Evolutionary conservation across 495 filamentous ascomycete genomes (phyloP).

Genomic region (Beverwykella pulmonaria): DNA sequence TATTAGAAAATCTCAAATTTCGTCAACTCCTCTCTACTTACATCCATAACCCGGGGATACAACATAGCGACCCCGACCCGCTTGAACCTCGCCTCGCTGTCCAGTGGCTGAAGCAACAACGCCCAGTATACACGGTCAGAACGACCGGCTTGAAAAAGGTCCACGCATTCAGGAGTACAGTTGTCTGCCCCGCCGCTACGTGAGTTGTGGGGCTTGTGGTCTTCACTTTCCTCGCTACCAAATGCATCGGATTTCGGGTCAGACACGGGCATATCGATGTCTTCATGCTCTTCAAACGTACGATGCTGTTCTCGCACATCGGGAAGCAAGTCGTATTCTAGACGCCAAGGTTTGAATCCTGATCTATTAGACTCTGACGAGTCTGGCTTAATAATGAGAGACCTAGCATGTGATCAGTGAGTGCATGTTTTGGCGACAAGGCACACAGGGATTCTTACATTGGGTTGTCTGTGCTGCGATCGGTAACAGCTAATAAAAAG

Average conservation of each 20-base stretch:
- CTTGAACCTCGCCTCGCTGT: background rate
- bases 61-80: background rate
- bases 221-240: background rate
- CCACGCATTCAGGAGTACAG: background rate
- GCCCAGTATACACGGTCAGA: slow-evolving; percentile 5
- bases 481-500: background rate
- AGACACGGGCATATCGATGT: background rate
- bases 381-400: background rate
- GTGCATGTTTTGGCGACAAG: no score
- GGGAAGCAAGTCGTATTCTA: no score
- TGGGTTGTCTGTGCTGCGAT: background rate
- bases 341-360: background rate
- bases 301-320: no score
- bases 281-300: background rate
- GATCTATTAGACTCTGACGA: background rate
- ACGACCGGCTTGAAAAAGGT: background rate
- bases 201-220: background rate
- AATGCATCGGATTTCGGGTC: background rate
- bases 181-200: background rate
- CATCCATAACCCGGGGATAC: background rate
- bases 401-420: no score
- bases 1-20: background rate
- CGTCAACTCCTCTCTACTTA: background rate
- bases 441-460: background rate
- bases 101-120: slow-evolving; percentile 3